Percentiles rank a stretch among this genome's conserved stretches.
Evolutionary conservation across 2,329 filamentous ascomycete species (phyloP).

Genomic region (Blastomyces silverae): DNA sequence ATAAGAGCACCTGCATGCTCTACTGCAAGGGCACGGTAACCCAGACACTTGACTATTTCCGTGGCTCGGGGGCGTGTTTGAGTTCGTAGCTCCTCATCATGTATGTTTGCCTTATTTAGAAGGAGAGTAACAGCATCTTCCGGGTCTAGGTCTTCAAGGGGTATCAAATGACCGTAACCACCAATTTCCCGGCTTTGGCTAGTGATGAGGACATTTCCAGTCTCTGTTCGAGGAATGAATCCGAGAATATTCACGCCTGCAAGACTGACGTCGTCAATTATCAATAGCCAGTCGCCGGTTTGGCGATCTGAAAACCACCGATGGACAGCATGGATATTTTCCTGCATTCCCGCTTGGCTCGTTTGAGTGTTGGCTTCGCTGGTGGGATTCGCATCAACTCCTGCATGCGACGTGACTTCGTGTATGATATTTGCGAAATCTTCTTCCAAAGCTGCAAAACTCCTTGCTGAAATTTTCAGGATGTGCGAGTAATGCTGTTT

Average conservation of each 20-base stretch:
- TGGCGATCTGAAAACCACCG: background rate
- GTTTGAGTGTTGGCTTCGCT: background rate
- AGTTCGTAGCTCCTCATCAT: background rate
- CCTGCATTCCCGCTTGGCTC: background rate
- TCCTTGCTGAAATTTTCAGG: background rate
- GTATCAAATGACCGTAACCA: conserved; percentile 1
- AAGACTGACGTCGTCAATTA: conserved; percentile 5
- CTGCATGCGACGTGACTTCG: background rate
- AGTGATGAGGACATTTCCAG: background rate
- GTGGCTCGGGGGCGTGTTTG: background rate
- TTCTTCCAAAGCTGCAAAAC: background rate
- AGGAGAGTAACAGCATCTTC: background rate
- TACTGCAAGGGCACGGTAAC: conserved; percentile 4
- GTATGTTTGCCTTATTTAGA: conserved; percentile 6
- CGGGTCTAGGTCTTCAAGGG: background rate
- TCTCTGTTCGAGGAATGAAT: conserved; percentile 1
- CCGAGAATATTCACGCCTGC: background rate
- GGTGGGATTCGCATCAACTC: background rate
- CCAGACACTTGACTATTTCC: conserved; percentile 1
- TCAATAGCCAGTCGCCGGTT: background rate
- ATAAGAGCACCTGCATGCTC: conserved; percentile 5
- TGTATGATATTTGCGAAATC: conserved; percentile 1
- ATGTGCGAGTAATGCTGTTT: background rate
- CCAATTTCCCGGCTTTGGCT: conserved; percentile 3
- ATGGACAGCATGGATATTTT: conserved; percentile 1